Evolutionary conservation across 2,329 filamentous ascomycete species (phyloP), one percentile per base, ranked within the genome.

Genomic region (Fusarium sp.): DNA sequence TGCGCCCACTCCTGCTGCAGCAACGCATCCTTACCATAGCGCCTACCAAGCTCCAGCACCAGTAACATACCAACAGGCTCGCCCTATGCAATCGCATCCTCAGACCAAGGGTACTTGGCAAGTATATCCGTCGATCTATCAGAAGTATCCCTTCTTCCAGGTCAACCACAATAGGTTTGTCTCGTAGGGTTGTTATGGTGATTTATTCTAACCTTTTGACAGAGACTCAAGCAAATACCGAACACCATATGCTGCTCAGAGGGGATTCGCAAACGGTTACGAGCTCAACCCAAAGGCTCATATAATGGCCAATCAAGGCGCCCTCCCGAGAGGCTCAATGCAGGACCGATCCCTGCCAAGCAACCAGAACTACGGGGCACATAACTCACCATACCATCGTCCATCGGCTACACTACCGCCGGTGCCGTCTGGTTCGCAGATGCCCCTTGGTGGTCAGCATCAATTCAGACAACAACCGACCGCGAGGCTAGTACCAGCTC

Each of bases 261-360:
- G 85, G 23, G 87, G 87, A 0, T 89, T 89, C 68, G 87, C 84
- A 33, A 89, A 89, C 62, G 86, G 86, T 6, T 88, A 88, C 57
- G 85, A 88, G 74, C 85, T 84, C 20, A 84, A 83, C 47, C 62
- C 83, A 19, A 78, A 80, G 48, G 81, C 81, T 19, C 82, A 85
- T 58, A 62, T 85, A 44, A 80, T 83, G 75, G 68, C 73, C 14
- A 76, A 74, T 48, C 72, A 74, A 19, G 67, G 70, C 19, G 72
- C 75, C 9, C 48, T 75, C n/a, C 50, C 76, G 35, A 70, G 70
- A 46, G 79, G 78, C n/a, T 55, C 69, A 17, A 59, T 55, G 9
- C 19, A 69, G 39, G 61, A 40, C n/a, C 59, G 35, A 46, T 17
- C 17, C 7, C 20, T 39, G 8, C 20, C 44, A 13, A 27, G 19